Base-by-base conservation (phyloP, 2,329 filamentous ascomycete genomes). In the Graphilbum fragrans region DNA sequence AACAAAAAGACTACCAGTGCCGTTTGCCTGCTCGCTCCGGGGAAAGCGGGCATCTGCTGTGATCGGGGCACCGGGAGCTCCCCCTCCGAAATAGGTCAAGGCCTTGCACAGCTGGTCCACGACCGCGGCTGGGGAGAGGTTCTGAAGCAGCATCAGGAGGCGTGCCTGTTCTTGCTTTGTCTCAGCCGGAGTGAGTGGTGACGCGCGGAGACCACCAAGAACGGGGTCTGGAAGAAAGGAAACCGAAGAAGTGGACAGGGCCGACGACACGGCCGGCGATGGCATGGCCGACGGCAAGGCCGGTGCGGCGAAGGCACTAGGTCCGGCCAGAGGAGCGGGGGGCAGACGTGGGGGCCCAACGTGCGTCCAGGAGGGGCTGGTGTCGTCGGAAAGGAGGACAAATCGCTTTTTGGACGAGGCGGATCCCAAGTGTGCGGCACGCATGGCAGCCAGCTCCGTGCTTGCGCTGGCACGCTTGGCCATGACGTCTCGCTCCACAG, bases 101-200 rank as follows among this genome's bases (percentile, higher is more conserved):
- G 72, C 76, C 49, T 70, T 78, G 52, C 73, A 79, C 27, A 81
- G 60, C 50, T 77, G 74, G 45, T 80, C 74, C 18, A 79, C 74
- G 1, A 80, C 71, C 3, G 65, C 60, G 9, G 65, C 51, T 10
- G 76, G 75, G 47, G 72, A 65, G 11, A 80, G 58, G 34, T 64
- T 70, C 37, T 70, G 66, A 18, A 81, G 55, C 12, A 80, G 58
- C 5, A 69, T 72, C 36, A 80, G 58, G 2, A 80, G 59, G 23
- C 77, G 68, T 45, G 72, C 69, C 52, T 80, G 76, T 50, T 81
- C 74, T 11, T 62, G 51, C 53, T 77, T 80, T 23, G 65, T 69
- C 48, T 78, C 69, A 17, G 59, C 57, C 1, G 70, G 58, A 10
- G 59, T 60, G 33, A 67, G 50, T 33, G 40, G 43, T 27, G 9